Base-by-base conservation (phyloP, 257 asterid genomes). In the Phtheirospermum japonicum region DNA sequence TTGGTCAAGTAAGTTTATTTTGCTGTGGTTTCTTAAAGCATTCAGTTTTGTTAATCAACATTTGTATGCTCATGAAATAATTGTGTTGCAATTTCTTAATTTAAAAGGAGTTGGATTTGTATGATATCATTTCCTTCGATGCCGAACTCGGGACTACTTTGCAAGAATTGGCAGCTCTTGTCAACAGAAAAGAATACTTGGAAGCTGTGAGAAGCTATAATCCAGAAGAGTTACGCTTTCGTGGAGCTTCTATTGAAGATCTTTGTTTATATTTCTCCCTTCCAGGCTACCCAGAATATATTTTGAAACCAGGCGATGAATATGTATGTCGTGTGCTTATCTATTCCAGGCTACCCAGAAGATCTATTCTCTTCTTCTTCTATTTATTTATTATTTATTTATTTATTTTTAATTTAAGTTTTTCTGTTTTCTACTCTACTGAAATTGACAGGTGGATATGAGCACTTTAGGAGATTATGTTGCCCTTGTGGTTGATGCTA, bases 211-310 rank as follows among this genome's bases (percentile, higher is more conserved):
- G 87, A 51, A 79, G 81, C 65, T 80, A 72, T 75, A 51, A 70
- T 42, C 60, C 64, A 20, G 85, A 77, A 11, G 90, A 85, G 58
- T 66, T 93, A 42, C 70, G 34, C 64, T 87, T 83, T 49, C 94
- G 79, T 40, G 97, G 97, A 78, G 78, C 83, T 59, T 73, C 88
- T 54, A 62, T 93, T 59, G 94, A 83, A 62, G 96, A 93, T 69
- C 96, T 93, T 23, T 93, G 84, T 79, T 78, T 93, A 62, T 96
- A 93, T 77, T 93, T 93, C 80, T 82, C 95, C 18, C 83, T 87
- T 71, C 99, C 99, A 16, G 99, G 99, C 65, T 73, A 87, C 66
- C 92, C 97, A 7, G 95, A 84, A 57, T 93, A 90, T 80, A 73
- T 77, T 48, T 78, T 89, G 79, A 89, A 85, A 72, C 79, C 87